Evolutionary conservation across 148 eudicot species (phyloP).

Genomic region (Limonium bicolor): DNA sequence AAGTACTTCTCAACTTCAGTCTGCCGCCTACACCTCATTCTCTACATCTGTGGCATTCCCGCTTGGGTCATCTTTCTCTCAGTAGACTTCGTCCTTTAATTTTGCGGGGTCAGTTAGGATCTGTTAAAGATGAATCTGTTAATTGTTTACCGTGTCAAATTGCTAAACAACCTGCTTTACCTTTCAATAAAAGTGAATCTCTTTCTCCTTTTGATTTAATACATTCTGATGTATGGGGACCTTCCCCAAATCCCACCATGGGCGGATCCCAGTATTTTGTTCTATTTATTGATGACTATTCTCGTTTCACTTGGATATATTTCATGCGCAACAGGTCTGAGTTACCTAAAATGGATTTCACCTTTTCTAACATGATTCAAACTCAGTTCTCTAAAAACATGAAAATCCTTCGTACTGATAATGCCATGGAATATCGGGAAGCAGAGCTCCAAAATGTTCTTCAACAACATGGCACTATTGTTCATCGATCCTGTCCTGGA

Average conservation of each 20-base stretch:
- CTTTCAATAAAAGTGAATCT: constrained; percentile 1
- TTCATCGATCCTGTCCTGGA: no score
- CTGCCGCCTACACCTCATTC: neutral
- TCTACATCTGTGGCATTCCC: constrained; percentile 2
- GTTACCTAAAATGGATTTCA: no score
- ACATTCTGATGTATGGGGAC: constrained; percentile 5
- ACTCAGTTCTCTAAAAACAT: no score
- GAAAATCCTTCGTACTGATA: no score
- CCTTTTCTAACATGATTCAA: no score
- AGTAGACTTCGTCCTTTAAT: neutral
- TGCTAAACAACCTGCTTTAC: neutral
- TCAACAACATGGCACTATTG: no score
- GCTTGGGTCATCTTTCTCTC: constrained; percentile 1
- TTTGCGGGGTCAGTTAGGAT: neutral
- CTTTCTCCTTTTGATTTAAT: constrained; percentile 10
- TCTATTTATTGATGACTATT: no score
- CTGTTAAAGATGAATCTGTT: neutral
- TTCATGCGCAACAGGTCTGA: no score
- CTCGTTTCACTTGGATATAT: neutral
- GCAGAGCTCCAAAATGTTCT: no score
- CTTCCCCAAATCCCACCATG: neutral
- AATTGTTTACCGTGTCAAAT: neutral
- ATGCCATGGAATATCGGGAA: no score
- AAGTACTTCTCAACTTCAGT: neutral
- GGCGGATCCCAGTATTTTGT: constrained; percentile 5